These are phyloP conservation scores for Tricholoma sp. DNA, from an alignment of 768 basidiomycete species.

Conservation along the genomic window DNA sequence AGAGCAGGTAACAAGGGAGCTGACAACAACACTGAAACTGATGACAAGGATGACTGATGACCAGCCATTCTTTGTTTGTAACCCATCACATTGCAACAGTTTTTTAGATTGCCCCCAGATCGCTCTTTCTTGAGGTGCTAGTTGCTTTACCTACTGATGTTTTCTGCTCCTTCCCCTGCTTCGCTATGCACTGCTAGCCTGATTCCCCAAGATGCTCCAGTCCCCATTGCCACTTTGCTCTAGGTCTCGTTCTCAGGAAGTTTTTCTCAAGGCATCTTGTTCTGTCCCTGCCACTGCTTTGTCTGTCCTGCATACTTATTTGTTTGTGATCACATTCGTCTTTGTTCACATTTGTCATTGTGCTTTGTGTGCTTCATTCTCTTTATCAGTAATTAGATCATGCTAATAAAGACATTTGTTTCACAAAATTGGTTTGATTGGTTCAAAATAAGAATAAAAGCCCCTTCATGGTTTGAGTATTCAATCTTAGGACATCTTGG, in stretches of 20 bases:
- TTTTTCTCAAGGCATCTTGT: not conserved
- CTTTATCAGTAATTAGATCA: too few relatives aligned
- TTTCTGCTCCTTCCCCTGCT: not conserved
- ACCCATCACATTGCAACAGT: not conserved
- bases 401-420: not conserved
- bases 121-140: too few relatives aligned
- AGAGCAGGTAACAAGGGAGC: not conserved
- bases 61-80: too few relatives aligned
- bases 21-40: not conserved
- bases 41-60: too few relatives aligned
- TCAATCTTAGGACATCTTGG: not conserved
- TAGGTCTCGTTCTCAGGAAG: not conserved
- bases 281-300: not conserved
- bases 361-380: not conserved
- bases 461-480: not conserved
- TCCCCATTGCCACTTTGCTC: not conserved
- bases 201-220: too few relatives aligned
- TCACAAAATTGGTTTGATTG: not conserved
- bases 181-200: too few relatives aligned
- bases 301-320: not conserved
- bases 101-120: too few relatives aligned
- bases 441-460: not conserved
- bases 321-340: not conserved
- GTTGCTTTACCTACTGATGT: too few relatives aligned
- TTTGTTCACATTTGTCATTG: not conserved